These are phyloP conservation scores for Papiliotrema laurentii DNA, from an alignment of 1,284 basidiomycete species.

Conservation along the genomic window DNA sequence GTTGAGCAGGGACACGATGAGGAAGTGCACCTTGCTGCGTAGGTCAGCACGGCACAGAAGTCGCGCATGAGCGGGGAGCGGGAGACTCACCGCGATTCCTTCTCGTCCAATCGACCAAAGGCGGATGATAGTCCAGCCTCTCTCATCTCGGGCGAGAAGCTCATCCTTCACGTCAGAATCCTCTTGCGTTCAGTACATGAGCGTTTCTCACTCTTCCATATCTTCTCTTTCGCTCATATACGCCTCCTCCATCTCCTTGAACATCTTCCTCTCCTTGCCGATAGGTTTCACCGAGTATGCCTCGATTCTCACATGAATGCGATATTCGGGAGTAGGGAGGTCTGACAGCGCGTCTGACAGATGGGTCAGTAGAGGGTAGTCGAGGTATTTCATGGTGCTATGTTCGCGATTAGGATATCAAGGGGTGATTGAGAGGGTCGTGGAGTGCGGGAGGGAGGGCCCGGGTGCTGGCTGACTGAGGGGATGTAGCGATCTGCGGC, in stretches of 20 bases:
- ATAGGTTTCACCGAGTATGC: conserved; percentile 98
- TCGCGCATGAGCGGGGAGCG: background rate
- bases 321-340: conserved; percentile 73
- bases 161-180: conserved; percentile 27
- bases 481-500: too few relatives aligned
- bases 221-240: conserved; percentile 55
- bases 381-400: conserved; percentile 87
- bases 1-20: conserved; percentile 94
- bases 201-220: conserved; percentile 44
- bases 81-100: conserved; percentile 41
- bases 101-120: conserved; percentile 47
- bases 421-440: too few relatives aligned
- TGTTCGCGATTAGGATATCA: too few relatives aligned
- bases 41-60: background rate
- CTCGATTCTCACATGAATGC: conserved; percentile 88
- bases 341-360: conserved; percentile 72
- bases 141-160: conserved; percentile 48
- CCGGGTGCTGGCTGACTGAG: too few relatives aligned
- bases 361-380: conserved; percentile 70
- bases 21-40: conserved; percentile 49
- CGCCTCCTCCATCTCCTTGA: conserved; percentile 81
- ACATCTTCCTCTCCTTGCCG: conserved; percentile 93
- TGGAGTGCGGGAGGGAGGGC: too few relatives aligned
- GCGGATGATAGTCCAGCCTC: conserved; percentile 43
- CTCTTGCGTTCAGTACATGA: background rate